Evolutionary conservation across 2,329 filamentous ascomycete genomes (phyloP), one percentile per base, ranked within the genome.

Genomic region (Tolypocladium paradoxum): DNA sequence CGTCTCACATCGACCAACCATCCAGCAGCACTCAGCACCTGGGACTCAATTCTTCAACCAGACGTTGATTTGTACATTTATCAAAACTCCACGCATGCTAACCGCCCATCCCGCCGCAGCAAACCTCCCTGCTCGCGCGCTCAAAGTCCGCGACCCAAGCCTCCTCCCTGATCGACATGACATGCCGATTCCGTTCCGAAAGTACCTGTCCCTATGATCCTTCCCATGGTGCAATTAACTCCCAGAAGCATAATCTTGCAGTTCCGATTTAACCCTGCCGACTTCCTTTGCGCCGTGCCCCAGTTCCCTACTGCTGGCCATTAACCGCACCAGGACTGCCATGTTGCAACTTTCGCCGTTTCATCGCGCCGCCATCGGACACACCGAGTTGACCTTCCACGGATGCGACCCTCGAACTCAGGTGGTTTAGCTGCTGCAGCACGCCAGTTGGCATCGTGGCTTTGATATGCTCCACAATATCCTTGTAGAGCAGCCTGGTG

Each of bases 401-500:
- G 5, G 46, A 31, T 2, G 56, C 55, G 5, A 68, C 20, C 18
- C 62, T 57, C 16, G 53, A 24, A 8, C 24, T 48, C 27, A 67
- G 53, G 20, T n/a, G 33, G 12, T 50, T 52, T 3, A 69, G 16
- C 37, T 63, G 61, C 11, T 50, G 46, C 1, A 38, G 24, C 12
- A 59, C 27, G 7, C 62, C 56, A 1, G 49, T 54, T 2, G 66
- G 64, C 6, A 67, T 29, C 29, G 60, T 61, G 4, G 52, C 55
- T 40, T 67, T 64, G 31, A 76, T 63, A 14, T 72, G 62, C 1
- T 63, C 62, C 4, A 73, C 57, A 9, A 79, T 74, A 1, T 63
- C 64, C 6, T 68, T 64, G 16, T 70, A 72, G 29, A 78, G 63
- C 2, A 64, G 58, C 47, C 68, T 72, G 1, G 76, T 74, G 22